Evolutionary conservation across 78 protist species (phyloP).

Genomic region (Monocercomonoides exilis): DNA sequence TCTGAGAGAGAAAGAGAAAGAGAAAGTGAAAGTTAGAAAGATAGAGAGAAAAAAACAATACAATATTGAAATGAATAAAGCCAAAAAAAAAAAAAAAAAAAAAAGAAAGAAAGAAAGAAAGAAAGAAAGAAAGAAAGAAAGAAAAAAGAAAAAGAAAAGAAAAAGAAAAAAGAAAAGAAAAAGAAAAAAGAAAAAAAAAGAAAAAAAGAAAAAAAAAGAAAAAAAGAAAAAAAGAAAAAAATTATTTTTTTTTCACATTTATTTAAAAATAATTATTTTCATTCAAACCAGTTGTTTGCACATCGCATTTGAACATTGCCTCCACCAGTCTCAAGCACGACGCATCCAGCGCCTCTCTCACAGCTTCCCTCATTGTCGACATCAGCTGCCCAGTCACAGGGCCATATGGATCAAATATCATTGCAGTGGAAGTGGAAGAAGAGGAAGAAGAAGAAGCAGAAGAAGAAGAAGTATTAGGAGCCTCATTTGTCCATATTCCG

Average conservation of each 20-base stretch:
- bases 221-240: too few relatives aligned
- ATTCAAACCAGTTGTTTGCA: constrained; percentile 40
- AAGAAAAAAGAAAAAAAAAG: neutral
- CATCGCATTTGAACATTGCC: constrained; percentile 70
- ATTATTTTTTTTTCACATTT: too few relatives aligned
- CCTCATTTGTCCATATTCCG: neutral
- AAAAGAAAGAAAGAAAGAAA: too few relatives aligned
- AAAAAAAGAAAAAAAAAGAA: neutral
- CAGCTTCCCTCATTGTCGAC: constrained; percentile 57
- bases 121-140: too few relatives aligned
- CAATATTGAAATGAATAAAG: neutral
- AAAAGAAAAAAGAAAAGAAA: neutral
- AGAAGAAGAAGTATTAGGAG: neutral
- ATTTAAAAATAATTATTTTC: too few relatives aligned
- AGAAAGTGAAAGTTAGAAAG: neutral
- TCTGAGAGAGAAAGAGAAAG: constrained; percentile 12
- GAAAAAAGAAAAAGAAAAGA: neutral
- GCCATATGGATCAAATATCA: neutral
- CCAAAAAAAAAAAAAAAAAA: neutral
- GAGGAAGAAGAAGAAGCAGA: neutral
- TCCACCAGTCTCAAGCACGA: constrained; percentile 63
- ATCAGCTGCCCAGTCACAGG: constrained; percentile 66
- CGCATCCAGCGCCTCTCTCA: constrained; percentile 49
- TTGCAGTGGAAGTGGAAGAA: neutral
- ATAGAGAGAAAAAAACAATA: neutral